These are phyloP conservation scores for Hirsutella rhossiliensis DNA, from an alignment of 2,329 filamentous ascomycete species.

Conservation along the genomic window DNA sequence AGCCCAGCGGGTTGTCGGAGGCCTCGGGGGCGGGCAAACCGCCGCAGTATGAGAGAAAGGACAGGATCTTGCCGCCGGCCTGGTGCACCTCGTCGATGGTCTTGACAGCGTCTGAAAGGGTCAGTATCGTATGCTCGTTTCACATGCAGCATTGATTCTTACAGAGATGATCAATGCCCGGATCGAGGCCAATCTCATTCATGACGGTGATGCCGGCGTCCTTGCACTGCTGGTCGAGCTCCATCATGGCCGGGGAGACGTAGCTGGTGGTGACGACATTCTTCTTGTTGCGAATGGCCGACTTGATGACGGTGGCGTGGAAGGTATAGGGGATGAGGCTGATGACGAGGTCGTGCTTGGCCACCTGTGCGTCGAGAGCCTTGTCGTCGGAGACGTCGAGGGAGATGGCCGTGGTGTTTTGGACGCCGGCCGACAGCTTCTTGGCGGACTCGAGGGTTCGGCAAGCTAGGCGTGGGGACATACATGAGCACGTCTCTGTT, in stretches of 20 bases:
- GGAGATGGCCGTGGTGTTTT: constrained; percentile 63
- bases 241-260: constrained; percentile 83
- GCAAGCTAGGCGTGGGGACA: constrained; percentile 45
- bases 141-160: no score
- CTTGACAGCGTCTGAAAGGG: constrained; percentile 82
- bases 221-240: constrained; percentile 72
- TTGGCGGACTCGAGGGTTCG: constrained; percentile 67
- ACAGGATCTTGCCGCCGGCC: constrained; percentile 71
- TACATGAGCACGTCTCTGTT: neutral
- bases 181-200: constrained; percentile 85
- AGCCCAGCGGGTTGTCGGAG: constrained; percentile 82
- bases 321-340: constrained; percentile 83
- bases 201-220: constrained; percentile 91
- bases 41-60: constrained; percentile 78
- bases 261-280: constrained; percentile 93
- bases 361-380: constrained; percentile 71
- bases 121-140: no score
- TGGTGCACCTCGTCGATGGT: constrained; percentile 81
- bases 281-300: constrained; percentile 87
- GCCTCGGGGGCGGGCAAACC: constrained; percentile 60
- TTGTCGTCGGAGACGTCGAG: constrained; percentile 70
- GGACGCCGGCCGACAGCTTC: constrained; percentile 59
- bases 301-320: constrained; percentile 84
- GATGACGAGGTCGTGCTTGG: constrained; percentile 69
- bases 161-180: constrained; percentile 61